A percentile compares a stretch with the other conserved stretches of the same genome.
phyloP scores from a whole-genome alignment of 2,329 filamentous ascomycete species.

The Epichloe baconii region DNA sequence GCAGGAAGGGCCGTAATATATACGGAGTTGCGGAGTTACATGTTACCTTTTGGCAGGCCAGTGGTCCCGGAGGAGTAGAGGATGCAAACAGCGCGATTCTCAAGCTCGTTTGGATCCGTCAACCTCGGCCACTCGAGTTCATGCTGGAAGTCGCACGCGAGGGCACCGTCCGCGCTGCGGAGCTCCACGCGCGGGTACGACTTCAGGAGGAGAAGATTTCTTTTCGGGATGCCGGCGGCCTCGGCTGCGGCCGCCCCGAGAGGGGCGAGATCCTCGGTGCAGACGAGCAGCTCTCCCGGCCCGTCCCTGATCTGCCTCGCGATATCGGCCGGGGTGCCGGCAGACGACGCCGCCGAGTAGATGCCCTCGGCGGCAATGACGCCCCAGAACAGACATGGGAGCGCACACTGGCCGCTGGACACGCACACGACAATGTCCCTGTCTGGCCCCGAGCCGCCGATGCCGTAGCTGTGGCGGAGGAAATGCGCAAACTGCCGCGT shows the following conservation, averaged over 20 bases:
- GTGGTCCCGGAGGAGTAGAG: conserved; percentile 37
- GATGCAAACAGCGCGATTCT: conserved; percentile 26
- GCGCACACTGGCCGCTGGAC: conserved; percentile 41
- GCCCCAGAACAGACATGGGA: conserved; percentile 40
- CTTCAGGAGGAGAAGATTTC: conserved; percentile 37
- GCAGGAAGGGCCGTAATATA: too few species aligned
- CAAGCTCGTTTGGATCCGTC: conserved; percentile 33
- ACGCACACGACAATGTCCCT: conserved; percentile 43
- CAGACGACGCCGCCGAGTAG: conserved; percentile 40
- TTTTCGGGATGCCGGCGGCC: conserved; percentile 27
- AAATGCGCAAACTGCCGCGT: conserved; percentile 41
- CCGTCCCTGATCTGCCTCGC: conserved; percentile 30
- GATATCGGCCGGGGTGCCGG: conserved; percentile 37
- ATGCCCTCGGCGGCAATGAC: conserved; percentile 46
- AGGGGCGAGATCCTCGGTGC: conserved; percentile 33
- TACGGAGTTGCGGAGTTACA: not conserved
- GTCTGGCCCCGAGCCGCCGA: conserved; percentile 34
- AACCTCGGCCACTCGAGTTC: conserved; percentile 39
- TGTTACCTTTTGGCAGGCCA: conserved; percentile 29
- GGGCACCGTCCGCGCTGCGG: conserved; percentile 12
- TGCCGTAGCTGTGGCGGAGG: conserved; percentile 36
- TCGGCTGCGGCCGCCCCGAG: conserved; percentile 35
- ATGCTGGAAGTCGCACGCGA: conserved; percentile 17
- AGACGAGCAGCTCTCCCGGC: conserved; percentile 25
- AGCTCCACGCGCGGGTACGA: conserved; percentile 20